Conservation (phyloP, 768 basidiomycete species). For the Agaricus subrufescens region DNA sequence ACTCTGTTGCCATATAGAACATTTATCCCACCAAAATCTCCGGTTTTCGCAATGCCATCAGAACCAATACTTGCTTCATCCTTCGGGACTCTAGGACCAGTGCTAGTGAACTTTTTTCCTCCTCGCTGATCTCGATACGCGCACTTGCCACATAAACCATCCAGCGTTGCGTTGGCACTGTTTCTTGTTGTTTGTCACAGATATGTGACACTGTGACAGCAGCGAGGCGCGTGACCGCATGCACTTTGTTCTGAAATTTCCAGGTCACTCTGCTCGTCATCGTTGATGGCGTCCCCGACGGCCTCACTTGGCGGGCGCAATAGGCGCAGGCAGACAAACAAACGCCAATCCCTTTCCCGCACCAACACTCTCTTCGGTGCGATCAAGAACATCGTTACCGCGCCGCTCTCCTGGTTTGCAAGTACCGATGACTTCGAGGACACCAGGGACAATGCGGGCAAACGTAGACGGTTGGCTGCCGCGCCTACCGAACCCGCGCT, state of each 20-base stretch:
- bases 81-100: too few relatives aligned
- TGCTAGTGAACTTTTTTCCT: neutral
- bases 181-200: neutral
- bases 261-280: conserved; percentile 26
- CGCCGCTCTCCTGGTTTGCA: conserved; percentile 56
- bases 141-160: neutral
- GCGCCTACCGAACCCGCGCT: conserved; percentile 25
- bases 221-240: neutral
- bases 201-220: neutral
- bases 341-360: conserved; percentile 38
- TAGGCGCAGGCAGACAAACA: conserved; percentile 19
- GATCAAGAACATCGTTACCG: conserved; percentile 63
- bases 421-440: conserved; percentile 45
- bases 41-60: too few relatives aligned
- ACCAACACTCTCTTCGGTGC: conserved; percentile 55
- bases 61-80: too few relatives aligned
- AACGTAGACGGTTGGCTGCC: conserved; percentile 44
- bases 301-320: conserved; percentile 24
- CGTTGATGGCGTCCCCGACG: conserved; percentile 33
- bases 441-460: conserved; percentile 45
- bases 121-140: neutral
- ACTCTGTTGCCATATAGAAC: too few relatives aligned
- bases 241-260: conserved; percentile 4
- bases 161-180: neutral
- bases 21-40: too few relatives aligned